A percentile compares a stretch with the other conserved stretches of the same genome.
Conservation (phyloP, 2,329 filamentous ascomycete genomes). For the Ampelomyces quisqualis region DNA sequence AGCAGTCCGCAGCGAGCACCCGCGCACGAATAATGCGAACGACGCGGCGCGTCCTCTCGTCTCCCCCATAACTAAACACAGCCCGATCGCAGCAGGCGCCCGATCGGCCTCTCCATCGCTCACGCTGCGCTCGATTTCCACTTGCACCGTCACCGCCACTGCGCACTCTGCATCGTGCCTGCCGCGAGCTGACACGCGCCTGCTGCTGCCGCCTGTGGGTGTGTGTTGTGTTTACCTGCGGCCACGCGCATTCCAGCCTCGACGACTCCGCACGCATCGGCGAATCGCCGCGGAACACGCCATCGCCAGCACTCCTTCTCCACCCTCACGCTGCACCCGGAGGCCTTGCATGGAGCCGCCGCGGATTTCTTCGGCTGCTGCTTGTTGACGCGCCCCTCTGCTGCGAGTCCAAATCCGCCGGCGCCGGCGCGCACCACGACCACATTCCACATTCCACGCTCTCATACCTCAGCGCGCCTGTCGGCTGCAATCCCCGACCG, state of each 20-base stretch:
- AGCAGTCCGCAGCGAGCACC: too few relatives aligned
- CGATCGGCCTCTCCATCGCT: slow-evolving; percentile 29
- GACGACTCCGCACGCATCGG: slow-evolving; percentile 17
- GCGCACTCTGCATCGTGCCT: slow-evolving; percentile 6
- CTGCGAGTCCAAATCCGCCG: slow-evolving; percentile 15
- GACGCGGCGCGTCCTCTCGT: slow-evolving; percentile 28
- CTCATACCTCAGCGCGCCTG: slow-evolving; percentile 27
- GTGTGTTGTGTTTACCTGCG: slow-evolving; percentile 21
- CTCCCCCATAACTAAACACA: slow-evolving; percentile 30
- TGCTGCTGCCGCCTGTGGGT: slow-evolving; percentile 15
- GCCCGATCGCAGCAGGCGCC: slow-evolving; percentile 29
- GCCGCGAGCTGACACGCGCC: slow-evolving; percentile 16
- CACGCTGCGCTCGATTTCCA: slow-evolving; percentile 16
- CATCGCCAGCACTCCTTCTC: slow-evolving; percentile 17
- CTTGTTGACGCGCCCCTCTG: slow-evolving; percentile 36
- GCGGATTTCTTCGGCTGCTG: slow-evolving; percentile 23
- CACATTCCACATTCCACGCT: slow-evolving; percentile 25
- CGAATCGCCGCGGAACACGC: slow-evolving; percentile 29
- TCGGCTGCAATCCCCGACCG: slow-evolving; percentile 1
- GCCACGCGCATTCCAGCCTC: slow-evolving; percentile 21
- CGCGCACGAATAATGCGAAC: too few relatives aligned
- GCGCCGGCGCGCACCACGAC: slow-evolving; percentile 10
- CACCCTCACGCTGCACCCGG: slow-evolving; percentile 15
- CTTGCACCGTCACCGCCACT: slow-evolving; percentile 10
- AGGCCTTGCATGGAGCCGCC: slow-evolving; percentile 41